phyloP scores from a whole-genome alignment of 225 moss, liverwort and hornwort genomes.

The Antitrichia curtipendula region DNA sequence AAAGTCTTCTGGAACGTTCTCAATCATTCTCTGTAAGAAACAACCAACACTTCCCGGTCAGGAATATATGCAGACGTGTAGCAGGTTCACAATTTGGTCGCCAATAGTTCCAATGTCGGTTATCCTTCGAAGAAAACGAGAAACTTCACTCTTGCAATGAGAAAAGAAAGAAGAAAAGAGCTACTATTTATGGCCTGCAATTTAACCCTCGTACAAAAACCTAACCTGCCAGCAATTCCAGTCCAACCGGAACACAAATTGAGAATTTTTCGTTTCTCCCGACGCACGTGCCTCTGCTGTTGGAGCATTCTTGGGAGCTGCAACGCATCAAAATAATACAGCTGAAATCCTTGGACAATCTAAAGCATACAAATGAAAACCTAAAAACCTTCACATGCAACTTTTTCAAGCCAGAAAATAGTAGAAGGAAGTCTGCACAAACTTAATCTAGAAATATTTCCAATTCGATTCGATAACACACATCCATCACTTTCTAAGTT shows the following conservation, averaged over 20 bases:
- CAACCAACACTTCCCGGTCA: not conserved
- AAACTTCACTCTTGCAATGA: not conserved
- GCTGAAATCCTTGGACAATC: not conserved
- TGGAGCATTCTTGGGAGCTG: slow-evolving; percentile 70
- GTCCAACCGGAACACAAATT: slow-evolving; percentile 63
- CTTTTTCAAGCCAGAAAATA: not conserved
- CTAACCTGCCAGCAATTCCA: slow-evolving; percentile 54
- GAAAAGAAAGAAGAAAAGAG: not conserved
- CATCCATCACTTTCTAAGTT: not conserved
- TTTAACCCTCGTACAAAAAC: not conserved
- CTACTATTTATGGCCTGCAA: not conserved
- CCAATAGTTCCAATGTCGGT: not conserved
- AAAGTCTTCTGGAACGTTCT: not conserved
- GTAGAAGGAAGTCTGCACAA: not conserved
- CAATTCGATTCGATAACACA: not conserved
- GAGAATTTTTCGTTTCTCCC: slow-evolving; percentile 38
- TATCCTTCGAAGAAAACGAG: not conserved
- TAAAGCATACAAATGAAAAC: not conserved
- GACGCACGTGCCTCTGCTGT: slow-evolving; percentile 26
- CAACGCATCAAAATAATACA: not conserved
- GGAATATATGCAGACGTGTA: not conserved
- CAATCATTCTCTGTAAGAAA: slow-evolving; percentile 10
- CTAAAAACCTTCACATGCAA: not conserved
- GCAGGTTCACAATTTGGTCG: not conserved
- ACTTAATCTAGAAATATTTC: not conserved